Evolutionary conservation across 805 yeast genomes (phyloP), one percentile per base, ranked within the genome.

Genomic region (Metschnikowia matae): DNA sequence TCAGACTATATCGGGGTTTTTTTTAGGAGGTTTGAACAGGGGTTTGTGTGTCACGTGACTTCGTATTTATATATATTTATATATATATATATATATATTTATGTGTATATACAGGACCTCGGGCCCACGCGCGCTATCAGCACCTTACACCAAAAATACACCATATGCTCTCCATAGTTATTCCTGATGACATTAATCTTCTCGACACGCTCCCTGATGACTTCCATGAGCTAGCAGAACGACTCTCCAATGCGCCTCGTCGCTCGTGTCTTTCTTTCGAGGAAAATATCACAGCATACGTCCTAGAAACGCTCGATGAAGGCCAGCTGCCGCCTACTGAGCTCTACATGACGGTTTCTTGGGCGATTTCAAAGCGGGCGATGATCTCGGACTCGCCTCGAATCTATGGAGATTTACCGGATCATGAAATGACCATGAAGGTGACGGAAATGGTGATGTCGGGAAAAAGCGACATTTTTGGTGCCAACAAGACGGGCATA

Each of bases 281-380:
- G 46, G 75, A 70, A 48, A 41, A 54, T 3, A 54, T 68, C 31
- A 46, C 50, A 11, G 73, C 70, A 1, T 70, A 62, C 50, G 47
- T 70, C 21, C 45, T 66, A 26, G 60, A 57, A 49, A 49, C 60
- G 17, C 44, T 32, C 35, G 38, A 41, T 11, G 41, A 46, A 4
- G 31, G 17, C 31, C 21, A 17, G 1, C 44, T 15, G 34, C 52
- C 50, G 33, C 50, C 52, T 10, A 11, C 38, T 14, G 41, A 32
- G 17, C 48, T 50, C 11, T 51, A 35, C 33, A 40, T 54, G 47
- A 34, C 45, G 20, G 46, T 45, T 33, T 14, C 29, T 20, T 33
- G 31, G 45, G 29, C 38, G 15, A 6, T 18, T 2, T 35, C 26
- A 6, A 41, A 18, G 31, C 36, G 17, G 13, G 6, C n/a, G 4